Base-by-base conservation (phyloP, 139 green algal genomes). In the Chlamydomonas schloesseri region DNA sequence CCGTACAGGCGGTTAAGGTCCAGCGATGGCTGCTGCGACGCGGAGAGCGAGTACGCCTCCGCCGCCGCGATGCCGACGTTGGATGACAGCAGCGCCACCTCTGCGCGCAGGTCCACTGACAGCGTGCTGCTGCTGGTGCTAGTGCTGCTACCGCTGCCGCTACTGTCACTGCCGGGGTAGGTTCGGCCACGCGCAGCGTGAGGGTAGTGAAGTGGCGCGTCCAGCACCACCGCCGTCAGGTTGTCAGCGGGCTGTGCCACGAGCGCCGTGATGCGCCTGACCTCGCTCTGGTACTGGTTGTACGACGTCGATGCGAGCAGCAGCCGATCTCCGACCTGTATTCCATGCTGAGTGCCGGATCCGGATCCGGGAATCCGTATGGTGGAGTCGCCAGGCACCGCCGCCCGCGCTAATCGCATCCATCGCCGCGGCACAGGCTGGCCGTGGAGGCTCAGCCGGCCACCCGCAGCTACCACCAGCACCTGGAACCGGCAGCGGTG, bases 281-380 rank as follows among this genome's bases (percentile, higher is more conserved):
- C 53, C 73, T 93, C 90, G 14, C 73, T 71, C 71, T 90, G 83
- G 57, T 71, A 70, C 55, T 82, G 74, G 81, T 94, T 94, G 36
- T 74, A 94, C 42, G 86, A 85, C 67, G 83, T 88, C 69, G 86
- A 87, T 23, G 87, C 89, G 33, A 94, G 67, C 53, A 94, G 6
- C 24, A 94, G 20, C 50, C 75, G 47, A 46, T 80, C 55, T 0
- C 90, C 90, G 28, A 81, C 55, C 17, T 37, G n/a, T 82, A 86
- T 91, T 33, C 86, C 89, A 18, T 73, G 79, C 15, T 53, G 57
- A 0, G 15, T 8, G 42, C 42, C 42, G 42, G 42, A 50, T 50
- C 6, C 8, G 42, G 42, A 50, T 8, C 42, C 42, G 8, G 42
- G 8, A 8, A 50, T 50, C 42, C 42, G 42, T 24, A 92, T 33